Evolutionary conservation across 2,329 filamentous ascomycete species (phyloP), one percentile per base, ranked within the genome.

Genomic region (Penicillium griseofulvum): DNA sequence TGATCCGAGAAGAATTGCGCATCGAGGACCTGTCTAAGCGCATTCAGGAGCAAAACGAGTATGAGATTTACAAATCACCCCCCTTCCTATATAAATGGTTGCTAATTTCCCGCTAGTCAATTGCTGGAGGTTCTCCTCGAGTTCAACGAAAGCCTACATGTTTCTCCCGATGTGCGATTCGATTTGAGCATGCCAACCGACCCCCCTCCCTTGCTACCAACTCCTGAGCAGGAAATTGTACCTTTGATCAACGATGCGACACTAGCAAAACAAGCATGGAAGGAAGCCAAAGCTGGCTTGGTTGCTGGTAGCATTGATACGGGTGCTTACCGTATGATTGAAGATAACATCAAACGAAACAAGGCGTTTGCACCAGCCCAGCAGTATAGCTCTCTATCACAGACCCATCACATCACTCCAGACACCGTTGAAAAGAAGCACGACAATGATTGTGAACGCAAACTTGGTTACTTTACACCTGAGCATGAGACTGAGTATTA

Each of bases 21-120:
- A 89, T 92, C 36, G 83, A 88, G 58, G 86, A 87, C 62, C 88
- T 90, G 4, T 89, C 91, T 22, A 91, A 90, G 72, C 84, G 91
- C 49, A 82, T 99, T 57, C 88, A 91, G 54, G 86, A 95, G 66
- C 89, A 97, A 76, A 96, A 96, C 66, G 93, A 97, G 92, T 96
- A 82, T 68, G 87, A 74, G 34, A 17, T 43, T 39, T 39, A 33
- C 26, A 29, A 36, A 44, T n/a, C 14, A 37, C 43, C 26, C 36
- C 24, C 44, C 19, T 36, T 17, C 44, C 19, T 36, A 33, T 39
- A 37, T 29, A 38, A 41, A 22, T 16, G 31, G 31, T 39, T 48
- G 52, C 53, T 63, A 51, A 64, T 33, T 44, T 9, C 16, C 47
- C n/a, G 66, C 43, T 66, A 97, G 92, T 73, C 91, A 92, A 72